Conservation (phyloP, 208 protist species). For the Crithidia expoeki region DNA sequence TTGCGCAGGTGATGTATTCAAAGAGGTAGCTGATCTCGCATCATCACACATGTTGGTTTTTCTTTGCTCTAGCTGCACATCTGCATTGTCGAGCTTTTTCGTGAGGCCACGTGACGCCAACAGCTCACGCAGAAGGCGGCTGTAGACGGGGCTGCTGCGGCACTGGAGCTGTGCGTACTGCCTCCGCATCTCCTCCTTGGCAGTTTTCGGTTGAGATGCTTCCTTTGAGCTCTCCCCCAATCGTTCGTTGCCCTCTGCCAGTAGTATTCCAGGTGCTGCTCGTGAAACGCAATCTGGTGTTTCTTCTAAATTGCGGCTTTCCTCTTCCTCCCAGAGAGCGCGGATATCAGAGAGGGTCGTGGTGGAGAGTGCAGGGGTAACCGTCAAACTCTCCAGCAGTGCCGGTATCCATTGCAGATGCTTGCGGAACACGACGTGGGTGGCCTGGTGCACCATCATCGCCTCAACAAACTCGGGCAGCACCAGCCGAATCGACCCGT, state of each 20-base stretch:
- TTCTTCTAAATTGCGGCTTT: neutral
- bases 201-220: too few species aligned
- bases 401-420: conserved; percentile 43
- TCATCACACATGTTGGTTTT: too few species aligned
- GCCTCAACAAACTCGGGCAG: conserved; percentile 73
- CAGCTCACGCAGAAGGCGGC: conserved; percentile 10
- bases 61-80: too few species aligned
- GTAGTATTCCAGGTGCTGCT: neutral
- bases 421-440: conserved; percentile 47
- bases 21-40: too few species aligned
- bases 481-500: conserved; percentile 34
- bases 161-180: conserved; percentile 18
- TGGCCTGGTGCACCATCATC: conserved; percentile 81
- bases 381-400: conserved; percentile 40
- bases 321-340: conserved; percentile 10
- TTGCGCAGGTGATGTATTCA: too few species aligned
- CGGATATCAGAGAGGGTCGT: conserved; percentile 19
- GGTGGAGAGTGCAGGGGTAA: conserved; percentile 31
- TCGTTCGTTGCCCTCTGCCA: neutral
- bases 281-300: too few species aligned
- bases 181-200: neutral
- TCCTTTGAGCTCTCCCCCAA: too few species aligned
- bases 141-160: conserved; percentile 27
- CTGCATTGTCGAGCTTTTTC: neutral
- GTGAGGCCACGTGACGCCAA: neutral